Evolutionary conservation across 129 eudicot genomes (phyloP).

Genomic region (Lactuca sativa): DNA sequence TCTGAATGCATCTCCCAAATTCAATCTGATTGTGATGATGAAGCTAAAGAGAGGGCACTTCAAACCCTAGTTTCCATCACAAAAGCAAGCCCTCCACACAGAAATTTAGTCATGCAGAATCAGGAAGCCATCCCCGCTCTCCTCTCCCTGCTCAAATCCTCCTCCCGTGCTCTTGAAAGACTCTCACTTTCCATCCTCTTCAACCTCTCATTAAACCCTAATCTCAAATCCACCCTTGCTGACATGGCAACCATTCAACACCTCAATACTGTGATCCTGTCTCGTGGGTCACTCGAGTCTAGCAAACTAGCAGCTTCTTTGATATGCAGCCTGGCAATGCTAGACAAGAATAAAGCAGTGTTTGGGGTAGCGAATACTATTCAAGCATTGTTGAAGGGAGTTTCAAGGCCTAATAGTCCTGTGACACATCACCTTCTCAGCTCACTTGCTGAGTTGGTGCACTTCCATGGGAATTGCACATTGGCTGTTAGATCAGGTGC

Average conservation of each 20-base stretch:
- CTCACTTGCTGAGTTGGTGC: conserved; percentile 67
- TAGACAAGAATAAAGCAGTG: conserved; percentile 77
- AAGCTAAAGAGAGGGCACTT: conserved; percentile 46
- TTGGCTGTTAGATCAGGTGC: conserved; percentile 68
- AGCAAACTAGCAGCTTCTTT: conserved; percentile 65
- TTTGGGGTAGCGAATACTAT: conserved; percentile 73
- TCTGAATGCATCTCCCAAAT: conserved; percentile 50
- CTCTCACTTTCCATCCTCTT: conserved; percentile 67
- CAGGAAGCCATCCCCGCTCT: conserved; percentile 43
- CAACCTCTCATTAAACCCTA: conserved; percentile 74
- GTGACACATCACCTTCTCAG: conserved; percentile 71
- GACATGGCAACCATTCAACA: conserved; percentile 51
- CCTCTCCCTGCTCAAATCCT: conserved; percentile 46
- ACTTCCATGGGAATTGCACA: conserved; percentile 85
- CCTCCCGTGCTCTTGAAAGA: conserved; percentile 32
- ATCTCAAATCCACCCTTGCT: conserved; percentile 52
- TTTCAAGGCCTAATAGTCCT: conserved; percentile 40
- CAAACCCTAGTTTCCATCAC: conserved; percentile 56
- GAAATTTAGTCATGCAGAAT: conserved; percentile 58
- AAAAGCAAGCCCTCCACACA: conserved; percentile 61
- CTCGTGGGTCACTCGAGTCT: conserved; percentile 43
- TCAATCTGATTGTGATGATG: conserved; percentile 37
- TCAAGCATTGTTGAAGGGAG: conserved; percentile 51
- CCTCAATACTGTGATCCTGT: conserved; percentile 51
- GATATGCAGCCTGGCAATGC: conserved; percentile 76